phyloP scores from a whole-genome alignment of 2,329 filamentous ascomycete genomes.

The Fusarium veterinarium region DNA sequence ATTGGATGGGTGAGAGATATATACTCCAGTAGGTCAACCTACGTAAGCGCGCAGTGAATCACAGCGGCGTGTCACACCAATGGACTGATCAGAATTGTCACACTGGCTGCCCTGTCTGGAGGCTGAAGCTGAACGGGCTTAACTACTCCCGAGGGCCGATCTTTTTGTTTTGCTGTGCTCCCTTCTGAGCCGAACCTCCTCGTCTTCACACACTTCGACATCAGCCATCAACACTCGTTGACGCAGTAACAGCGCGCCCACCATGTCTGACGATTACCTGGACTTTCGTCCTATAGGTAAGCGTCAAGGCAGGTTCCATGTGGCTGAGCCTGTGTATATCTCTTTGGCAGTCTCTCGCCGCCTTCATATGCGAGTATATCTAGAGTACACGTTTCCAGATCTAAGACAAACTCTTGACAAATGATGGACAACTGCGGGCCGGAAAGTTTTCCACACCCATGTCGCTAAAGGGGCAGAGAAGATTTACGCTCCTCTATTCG shows the following conservation, averaged over 20 bases:
- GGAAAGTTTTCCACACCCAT: rapidly evolving
- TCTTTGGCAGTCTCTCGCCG: neutral
- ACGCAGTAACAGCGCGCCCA: no score
- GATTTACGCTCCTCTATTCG: neutral
- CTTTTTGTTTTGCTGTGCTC: neutral
- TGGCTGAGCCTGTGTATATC: rapidly evolving
- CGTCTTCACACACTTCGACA: rapidly evolving
- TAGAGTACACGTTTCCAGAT: neutral
- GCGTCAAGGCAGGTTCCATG: rapidly evolving
- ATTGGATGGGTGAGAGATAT: no score
- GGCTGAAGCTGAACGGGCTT: neutral
- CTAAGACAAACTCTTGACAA: rapidly evolving
- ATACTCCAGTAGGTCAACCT: no score
- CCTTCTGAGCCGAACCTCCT: neutral
- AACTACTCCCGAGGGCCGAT: neutral
- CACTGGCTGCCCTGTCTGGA: no score
- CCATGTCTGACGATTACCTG: neutral
- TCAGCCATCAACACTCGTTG: no score
- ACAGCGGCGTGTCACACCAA: no score
- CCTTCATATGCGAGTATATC: neutral
- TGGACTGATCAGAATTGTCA: no score
- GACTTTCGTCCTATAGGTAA: neutral
- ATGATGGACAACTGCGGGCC: rapidly evolving
- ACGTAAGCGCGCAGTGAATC: no score
- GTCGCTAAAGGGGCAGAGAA: rapidly evolving